phyloP scores from a whole-genome alignment of 768 basidiomycete species.

The Tylopilus intermedius region DNA sequence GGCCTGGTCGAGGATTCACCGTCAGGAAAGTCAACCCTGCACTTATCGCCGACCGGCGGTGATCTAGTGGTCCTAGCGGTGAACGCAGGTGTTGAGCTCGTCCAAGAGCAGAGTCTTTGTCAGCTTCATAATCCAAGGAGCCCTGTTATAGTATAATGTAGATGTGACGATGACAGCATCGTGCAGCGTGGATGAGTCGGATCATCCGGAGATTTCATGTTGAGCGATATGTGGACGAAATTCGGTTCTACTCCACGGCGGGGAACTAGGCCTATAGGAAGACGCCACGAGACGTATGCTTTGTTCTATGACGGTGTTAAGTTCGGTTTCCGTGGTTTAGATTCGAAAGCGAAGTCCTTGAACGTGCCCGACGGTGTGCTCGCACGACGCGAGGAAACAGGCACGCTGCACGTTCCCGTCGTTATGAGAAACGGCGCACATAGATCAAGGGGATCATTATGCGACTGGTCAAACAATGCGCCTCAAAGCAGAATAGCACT shows the following conservation, averaged over 20 bases:
- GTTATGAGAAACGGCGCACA: not conserved
- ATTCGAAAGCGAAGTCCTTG: not conserved
- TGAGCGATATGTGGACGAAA: not conserved
- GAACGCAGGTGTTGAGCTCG: not conserved
- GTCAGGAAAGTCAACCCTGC: not conserved
- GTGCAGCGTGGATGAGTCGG: not conserved
- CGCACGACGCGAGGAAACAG: not conserved
- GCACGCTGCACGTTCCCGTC: not conserved
- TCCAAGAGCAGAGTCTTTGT: not conserved
- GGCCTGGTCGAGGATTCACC: not conserved
- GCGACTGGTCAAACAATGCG: not conserved
- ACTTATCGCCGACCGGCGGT: not conserved
- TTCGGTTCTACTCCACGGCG: not conserved
- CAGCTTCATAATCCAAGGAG: not conserved
- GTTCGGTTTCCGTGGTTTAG: not conserved
- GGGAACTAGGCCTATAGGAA: too few relatives aligned
- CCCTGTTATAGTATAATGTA: not conserved
- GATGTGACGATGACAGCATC: slow-evolving; percentile 1
- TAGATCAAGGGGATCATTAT: not conserved
- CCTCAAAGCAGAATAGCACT: not conserved
- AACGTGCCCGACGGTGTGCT: not conserved
- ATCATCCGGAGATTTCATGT: not conserved
- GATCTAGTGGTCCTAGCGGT: not conserved
- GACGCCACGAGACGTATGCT: too few relatives aligned
- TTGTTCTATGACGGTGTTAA: too few relatives aligned